Evolutionary conservation across 192 early-diverging fungal genomes (phyloP), one percentile per base, ranked within the genome.

Genomic region (Mortierella antarctica): DNA sequence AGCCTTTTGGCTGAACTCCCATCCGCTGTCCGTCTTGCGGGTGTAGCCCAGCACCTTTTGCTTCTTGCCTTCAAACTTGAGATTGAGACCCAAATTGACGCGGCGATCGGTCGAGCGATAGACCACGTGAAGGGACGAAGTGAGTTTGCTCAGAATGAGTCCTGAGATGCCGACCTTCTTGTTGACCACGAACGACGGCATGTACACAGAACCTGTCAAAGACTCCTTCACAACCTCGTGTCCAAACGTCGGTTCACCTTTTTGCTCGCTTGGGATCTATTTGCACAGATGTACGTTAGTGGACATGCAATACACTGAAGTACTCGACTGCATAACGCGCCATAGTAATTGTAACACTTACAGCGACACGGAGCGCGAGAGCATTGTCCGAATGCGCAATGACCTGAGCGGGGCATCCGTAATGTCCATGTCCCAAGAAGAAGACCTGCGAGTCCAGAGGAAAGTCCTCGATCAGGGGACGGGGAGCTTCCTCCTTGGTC

Each of bases 1-100:
- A 0, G 96, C 97, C 61, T 89, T 91, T 62, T 88, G 83, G 42
- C 92, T 94, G 62, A 88, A 99, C 80, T 96, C 93, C 98, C 98
- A 99, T 14, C 88, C 88, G 39, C 82, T 85, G 21, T 91, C 89
- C 6, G 73, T 78, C 71, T 97, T 97, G 52, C 90, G 86, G 7
- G 95, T 91, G 76, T 96, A 97, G 3, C 96, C 97, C 6, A 95
- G 65, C 0, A 96, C 97, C 74, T 98, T 98, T 59, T 92, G 87
- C 54, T 90, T 88, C 73, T 93, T 93, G 9, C 86, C 88, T 57
- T 98, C 97, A 73, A 96, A 98, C 71, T 98, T 98, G 57, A 99
- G 87, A 67, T 92, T 92, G 44, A 99, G 86, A 2, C 98, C 98
- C 40, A 98, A 71, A 59, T 96, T 94, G 40, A 90, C 50, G 12